Percentiles rank a stretch among this genome's conserved stretches.
These are phyloP conservation scores for Neoboletus brunneissimus DNA, from an alignment of 768 basidiomycete species.

Conservation along the genomic window DNA sequence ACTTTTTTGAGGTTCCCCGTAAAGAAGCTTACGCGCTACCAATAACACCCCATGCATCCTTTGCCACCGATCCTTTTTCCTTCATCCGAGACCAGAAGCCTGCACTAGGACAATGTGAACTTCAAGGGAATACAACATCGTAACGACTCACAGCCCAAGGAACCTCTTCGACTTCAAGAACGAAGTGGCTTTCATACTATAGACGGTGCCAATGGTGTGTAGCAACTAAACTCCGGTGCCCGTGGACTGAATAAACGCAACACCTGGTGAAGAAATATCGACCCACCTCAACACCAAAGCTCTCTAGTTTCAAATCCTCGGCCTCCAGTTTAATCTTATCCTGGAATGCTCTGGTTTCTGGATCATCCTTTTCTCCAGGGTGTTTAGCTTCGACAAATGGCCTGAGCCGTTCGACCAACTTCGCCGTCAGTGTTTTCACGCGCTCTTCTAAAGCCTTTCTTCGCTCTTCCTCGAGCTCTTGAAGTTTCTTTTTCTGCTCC, in stretches of 20 bases:
- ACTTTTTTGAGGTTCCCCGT: constrained; percentile 38
- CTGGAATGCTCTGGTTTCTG: constrained; percentile 80
- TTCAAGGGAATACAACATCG: neutral
- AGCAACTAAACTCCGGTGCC: constrained; percentile 50
- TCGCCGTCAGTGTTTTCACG: constrained; percentile 67
- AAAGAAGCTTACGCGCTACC: constrained; percentile 76
- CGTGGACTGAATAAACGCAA: constrained; percentile 1
- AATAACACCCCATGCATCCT: constrained; percentile 96
- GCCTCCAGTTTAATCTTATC: constrained; percentile 77
- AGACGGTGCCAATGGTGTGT: constrained; percentile 88
- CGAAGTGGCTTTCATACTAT: constrained; percentile 89
- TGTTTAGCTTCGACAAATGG: constrained; percentile 89
- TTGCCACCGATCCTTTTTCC: constrained; percentile 89
- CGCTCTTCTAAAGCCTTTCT: constrained; percentile 77
- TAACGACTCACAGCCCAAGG: constrained; percentile 71
- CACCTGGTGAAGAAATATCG: neutral
- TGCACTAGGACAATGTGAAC: constrained; percentile 43
- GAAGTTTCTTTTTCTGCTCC: constrained; percentile 83
- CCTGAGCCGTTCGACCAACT: constrained; percentile 80
- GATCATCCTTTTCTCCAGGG: constrained; percentile 76
- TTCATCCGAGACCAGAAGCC: constrained; percentile 94
- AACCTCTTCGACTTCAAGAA: constrained; percentile 91
- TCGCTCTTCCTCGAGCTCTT: constrained; percentile 78
- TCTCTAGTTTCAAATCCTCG: constrained; percentile 94
- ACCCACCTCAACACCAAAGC: constrained; percentile 91